Base-by-base conservation (phyloP, 148 eudicot genomes). In the Tetragonia tetragonoides region DNA sequence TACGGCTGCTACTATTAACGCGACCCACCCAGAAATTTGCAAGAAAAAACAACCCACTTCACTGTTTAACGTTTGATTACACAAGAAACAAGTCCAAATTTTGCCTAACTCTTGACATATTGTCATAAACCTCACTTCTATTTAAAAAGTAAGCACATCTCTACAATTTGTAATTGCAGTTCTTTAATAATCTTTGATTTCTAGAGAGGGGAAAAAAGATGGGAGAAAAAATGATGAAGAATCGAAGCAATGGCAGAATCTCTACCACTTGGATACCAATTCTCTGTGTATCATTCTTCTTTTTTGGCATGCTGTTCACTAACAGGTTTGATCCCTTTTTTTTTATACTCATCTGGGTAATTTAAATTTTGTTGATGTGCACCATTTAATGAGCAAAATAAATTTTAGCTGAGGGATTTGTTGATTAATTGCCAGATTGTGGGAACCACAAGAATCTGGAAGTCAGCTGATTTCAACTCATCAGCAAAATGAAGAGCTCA, bases 241-340 rank as follows among this genome's bases (percentile, higher is more conserved):
- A 28, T 69, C 89, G 88, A 78, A 85, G 17, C 79, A 83, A 83
- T 82, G 88, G 86, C 9, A 92, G 83, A 81, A 86, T 90, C 12
- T 88, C 98, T 10, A 84, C 80, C 0, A 86, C 84, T 81, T 90
- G 97, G 97, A 81, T 92, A 42, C 91, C 94, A 70, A 68, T 89
- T 83, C 56, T 89, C 66, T 92, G 90, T 69, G 56, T 88, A 57
- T 85, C 75, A 28, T 92, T 84, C 90, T 94, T 94, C 90, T 83
- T 87, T 70, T 65, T 92, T 40, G 98, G 98, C 47, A 87, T 89
- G 87, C 79, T 94, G 56, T 83, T 92, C 51, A 88, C 93, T 72
- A 94, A 90, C 90, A 94, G 94, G 95, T 91, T 46, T 42, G 73
- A 37, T 64, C 49, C 5, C 70, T 64, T 72, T 71, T 18, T 66